phyloP scores from a whole-genome alignment of 108 stramenopile species.

The Nitzschia sp. region DNA sequence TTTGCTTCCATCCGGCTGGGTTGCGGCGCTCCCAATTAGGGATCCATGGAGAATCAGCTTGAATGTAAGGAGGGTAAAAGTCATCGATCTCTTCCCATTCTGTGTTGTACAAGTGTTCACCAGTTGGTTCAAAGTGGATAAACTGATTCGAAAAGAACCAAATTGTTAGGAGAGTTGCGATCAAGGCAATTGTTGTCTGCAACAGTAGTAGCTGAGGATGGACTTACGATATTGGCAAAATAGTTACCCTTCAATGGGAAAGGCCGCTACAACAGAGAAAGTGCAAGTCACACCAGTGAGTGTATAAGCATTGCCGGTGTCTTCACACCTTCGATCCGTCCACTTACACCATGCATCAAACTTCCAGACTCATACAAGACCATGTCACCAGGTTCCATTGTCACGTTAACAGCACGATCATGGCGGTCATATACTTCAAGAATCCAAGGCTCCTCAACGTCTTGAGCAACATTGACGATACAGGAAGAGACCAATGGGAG shows the following conservation, averaged over 20 bases:
- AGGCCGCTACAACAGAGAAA: slow-evolving; percentile 32
- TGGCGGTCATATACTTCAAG: slow-evolving; percentile 86
- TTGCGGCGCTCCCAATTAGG: slow-evolving; percentile 50
- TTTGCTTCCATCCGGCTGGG: slow-evolving; percentile 51
- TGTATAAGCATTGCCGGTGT: too few species aligned
- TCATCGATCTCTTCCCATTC: slow-evolving; percentile 41
- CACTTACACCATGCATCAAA: slow-evolving; percentile 36
- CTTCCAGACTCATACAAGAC: slow-evolving; percentile 60
- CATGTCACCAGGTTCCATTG: slow-evolving; percentile 66
- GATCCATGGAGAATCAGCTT: slow-evolving; percentile 40
- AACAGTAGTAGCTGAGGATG: slow-evolving; percentile 8
- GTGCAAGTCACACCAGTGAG: not conserved
- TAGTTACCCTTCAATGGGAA: slow-evolving; percentile 60
- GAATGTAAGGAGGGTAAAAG: slow-evolving; percentile 34
- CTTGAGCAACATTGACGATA: slow-evolving; percentile 89
- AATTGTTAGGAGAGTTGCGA: slow-evolving; percentile 25
- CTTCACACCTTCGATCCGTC: not conserved
- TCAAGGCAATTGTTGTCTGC: slow-evolving; percentile 48
- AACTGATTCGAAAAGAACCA: slow-evolving; percentile 24
- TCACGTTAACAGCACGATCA: slow-evolving; percentile 61
- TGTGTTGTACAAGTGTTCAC: slow-evolving; percentile 39
- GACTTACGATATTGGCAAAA: slow-evolving; percentile 26
- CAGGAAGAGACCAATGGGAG: slow-evolving; percentile 85
- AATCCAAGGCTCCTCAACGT: slow-evolving; percentile 92
- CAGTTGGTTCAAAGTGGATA: slow-evolving; percentile 86